Base-by-base conservation (phyloP, 2,329 filamentous ascomycete species). In the Apiospora malaysiana region DNA sequence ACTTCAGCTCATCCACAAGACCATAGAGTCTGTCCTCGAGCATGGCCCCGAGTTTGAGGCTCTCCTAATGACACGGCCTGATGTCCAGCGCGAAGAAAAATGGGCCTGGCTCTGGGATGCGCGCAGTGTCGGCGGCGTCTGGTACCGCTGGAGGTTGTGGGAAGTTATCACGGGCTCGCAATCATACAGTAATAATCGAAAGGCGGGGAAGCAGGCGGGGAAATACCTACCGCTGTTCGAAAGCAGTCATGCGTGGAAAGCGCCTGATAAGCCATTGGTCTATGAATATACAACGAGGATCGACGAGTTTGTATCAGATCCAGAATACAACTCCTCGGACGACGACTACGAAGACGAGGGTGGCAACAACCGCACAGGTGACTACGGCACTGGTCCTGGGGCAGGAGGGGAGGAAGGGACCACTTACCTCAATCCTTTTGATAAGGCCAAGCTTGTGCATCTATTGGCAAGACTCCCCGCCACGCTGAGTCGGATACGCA, bases 61-160 rank as follows among this genome's bases (percentile, higher is more conserved):
- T 6, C 85, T 97, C 2, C 87, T 99, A 8, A 98, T 98, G 96
- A 92, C 91, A 68, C 87, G 93, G 23, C 89, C 93, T 0, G 90
- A 94, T 70, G 92, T 98, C 0, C 94, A 97, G 79, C 88, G 87
- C 51, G 93, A 97, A 72, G 93, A 97, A 80, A 94, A 92, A 74
- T 98, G 95, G 91, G 93, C 94, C 0, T 99, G 95, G 93, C 85
- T 99, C 6, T 99, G 94, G 91, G 92, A 98, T 79, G 88, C 94
- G 25, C 88, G 91, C 74, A 95, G 91, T 77, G 85, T 87, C 73
- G 94, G 90, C 37, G 95, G 92, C 21, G 89, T 97, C 21, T 99
- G 95, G 88, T 98, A 98, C 81, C 91, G 96, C 59, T 98, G 94
- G 93, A 90, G 94, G 63, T 79, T 98, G 63, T 98, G 95, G 93